A percentile compares a stretch with the other conserved stretches of the same genome.
phyloP scores from a whole-genome alignment of 2,329 filamentous ascomycete genomes.

The Cladosporium oxysporum region DNA sequence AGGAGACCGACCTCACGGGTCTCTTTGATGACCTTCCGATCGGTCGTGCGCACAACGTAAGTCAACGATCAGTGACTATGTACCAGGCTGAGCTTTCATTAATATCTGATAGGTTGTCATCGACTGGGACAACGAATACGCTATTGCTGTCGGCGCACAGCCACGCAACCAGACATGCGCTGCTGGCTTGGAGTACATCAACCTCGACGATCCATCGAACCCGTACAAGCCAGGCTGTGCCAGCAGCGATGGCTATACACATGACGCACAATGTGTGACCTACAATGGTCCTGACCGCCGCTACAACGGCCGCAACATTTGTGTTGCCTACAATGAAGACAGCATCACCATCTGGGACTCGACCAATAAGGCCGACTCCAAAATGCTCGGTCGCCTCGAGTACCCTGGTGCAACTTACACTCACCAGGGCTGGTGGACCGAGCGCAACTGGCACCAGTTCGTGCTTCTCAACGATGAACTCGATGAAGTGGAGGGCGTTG shows the following conservation, averaged over 20 bases:
- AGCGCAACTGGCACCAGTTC: conserved; percentile 46
- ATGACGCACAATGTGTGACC: conserved; percentile 62
- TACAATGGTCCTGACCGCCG: conserved; percentile 54
- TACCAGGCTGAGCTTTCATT: background rate
- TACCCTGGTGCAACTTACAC: conserved; percentile 62
- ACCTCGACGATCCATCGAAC: conserved; percentile 56
- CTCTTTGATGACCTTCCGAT: conserved; percentile 44
- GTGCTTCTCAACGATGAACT: conserved; percentile 56
- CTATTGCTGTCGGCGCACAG: conserved; percentile 48
- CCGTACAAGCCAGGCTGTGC: conserved; percentile 58
- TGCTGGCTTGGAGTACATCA: conserved; percentile 61
- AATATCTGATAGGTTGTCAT: conserved; percentile 38
- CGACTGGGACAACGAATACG: conserved; percentile 48
- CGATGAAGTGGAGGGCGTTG: conserved; percentile 50
- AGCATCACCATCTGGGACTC: conserved; percentile 56
- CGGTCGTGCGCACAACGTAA: conserved; percentile 55
- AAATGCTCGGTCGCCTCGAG: conserved; percentile 54
- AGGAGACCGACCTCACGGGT: conserved; percentile 43
- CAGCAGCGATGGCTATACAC: conserved; percentile 59
- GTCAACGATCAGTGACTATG: background rate
- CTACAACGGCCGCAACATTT: conserved; percentile 55
- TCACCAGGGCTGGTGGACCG: conserved; percentile 55
- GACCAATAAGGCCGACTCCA: conserved; percentile 49
- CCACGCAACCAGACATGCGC: conserved; percentile 50
- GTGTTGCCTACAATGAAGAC: conserved; percentile 59